Base-by-base conservation (phyloP, 176 grass and related monocot genomes). In the Carex parvula region DNA sequence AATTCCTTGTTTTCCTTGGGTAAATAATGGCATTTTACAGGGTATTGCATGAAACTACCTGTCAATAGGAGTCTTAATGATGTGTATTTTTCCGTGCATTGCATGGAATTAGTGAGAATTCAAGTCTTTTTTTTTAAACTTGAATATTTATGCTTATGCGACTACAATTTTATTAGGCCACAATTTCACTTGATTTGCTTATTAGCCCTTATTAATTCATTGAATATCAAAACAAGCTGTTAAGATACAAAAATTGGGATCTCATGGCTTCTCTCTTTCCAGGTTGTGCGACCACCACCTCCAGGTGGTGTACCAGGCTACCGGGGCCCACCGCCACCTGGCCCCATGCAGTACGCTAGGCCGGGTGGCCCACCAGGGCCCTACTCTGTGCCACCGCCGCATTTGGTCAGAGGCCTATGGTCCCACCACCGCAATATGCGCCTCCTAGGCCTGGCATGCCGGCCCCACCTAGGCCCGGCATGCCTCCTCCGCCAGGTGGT, bases 401-500 rank as follows among this genome's bases (percentile, higher is more conserved):
- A 92, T 91, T 89, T 70, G 95, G 89, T 24, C 92, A 93, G 8
- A 89, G 89, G 35, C 92, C 90, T 3, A 92, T 93, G 89, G 89
- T 90, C 9, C 87, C 87, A 16, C 87, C 83, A 0, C 91, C 88
- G 0, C 91, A 86, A 20, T 88, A 82, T 54, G 66, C 81, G 21
- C 56, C 81, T 35, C 81, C 81, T 46, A 92, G 92, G 86, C 91
- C 91, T 15, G 94, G 88, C 22, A 97, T 97, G 94, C 88, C 84
- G 2, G 84, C 84, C 2, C 91, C 91, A 0, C 93, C 93, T 1
- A 91, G 93, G 61, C 96, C 94, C 0, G 92, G 93, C 20, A 99
- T 99, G 96, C 88, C 93, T 12, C 84, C 79, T 17, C 88, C 88
- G 8, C 85, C 85, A 52, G 84, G 84, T 22, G 69, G 56, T 10